Evolutionary conservation across 805 yeast genomes (phyloP).

Genomic region (Barnettozyma botsteinii): DNA sequence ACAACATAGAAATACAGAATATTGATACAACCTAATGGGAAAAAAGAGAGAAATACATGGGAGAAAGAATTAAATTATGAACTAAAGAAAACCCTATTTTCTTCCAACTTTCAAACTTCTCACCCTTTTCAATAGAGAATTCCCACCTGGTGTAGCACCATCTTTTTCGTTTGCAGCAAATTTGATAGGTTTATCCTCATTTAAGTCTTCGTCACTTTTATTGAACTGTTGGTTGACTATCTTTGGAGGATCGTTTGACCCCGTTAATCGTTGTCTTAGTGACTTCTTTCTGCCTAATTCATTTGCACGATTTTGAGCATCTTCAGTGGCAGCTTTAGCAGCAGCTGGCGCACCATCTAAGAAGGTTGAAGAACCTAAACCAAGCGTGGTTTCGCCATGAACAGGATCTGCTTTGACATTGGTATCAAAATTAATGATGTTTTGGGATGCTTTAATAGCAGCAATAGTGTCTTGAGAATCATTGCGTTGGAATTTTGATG

Average conservation of each 20-base stretch:
- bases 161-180: conserved; percentile 25
- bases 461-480: conserved; percentile 23
- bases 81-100: conserved; percentile 12
- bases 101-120: conserved; percentile 79
- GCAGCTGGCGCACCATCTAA: conserved; percentile 95
- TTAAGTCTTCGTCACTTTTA: conserved; percentile 26
- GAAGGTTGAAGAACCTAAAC: conserved; percentile 88
- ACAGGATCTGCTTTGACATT: conserved; percentile 61
- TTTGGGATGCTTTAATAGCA: conserved; percentile 46
- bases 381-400: conserved; percentile 82
- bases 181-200: conserved; percentile 29
- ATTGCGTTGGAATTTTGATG: conserved; percentile 11
- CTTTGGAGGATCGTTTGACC: conserved; percentile 6
- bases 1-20: no score
- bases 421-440: conserved; percentile 65
- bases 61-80: not conserved
- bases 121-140: conserved; percentile 74
- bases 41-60: not conserved
- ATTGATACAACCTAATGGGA: not conserved
- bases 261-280: conserved; percentile 56
- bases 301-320: conserved; percentile 27
- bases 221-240: conserved; percentile 1
- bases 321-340: conserved; percentile 38
- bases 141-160: conserved; percentile 28
- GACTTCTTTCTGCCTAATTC: conserved; percentile 79